Evolutionary conservation across 768 basidiomycete genomes (phyloP), one percentile per base, ranked within the genome.

Genomic region (Infundibulicybe gibba): DNA sequence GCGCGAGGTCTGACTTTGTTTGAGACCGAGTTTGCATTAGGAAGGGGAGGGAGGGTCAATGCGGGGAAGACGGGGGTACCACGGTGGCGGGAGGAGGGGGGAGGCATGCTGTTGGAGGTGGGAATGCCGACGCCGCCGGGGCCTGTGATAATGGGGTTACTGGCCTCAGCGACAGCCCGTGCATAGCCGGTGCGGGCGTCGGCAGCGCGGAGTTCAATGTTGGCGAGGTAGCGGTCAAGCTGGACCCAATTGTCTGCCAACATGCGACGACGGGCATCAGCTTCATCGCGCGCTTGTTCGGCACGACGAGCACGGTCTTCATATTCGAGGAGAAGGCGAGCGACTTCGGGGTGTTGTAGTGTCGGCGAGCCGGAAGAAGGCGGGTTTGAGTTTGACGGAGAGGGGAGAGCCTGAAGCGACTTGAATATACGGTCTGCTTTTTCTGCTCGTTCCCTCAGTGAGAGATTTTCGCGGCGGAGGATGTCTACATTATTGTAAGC

Each of bases 241-340:
- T 76, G 71, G 1, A 55, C 41, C 80, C 81, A 85, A 19, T 66
- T 64, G 15, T 81, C 75, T 17, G 68, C 60, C 32, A 80, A 48
- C 46, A 68, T 61, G 43, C 65, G 66, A 48, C 71, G 56, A 11
- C 77, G 68, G 0, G 75, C 70, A 30, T 80, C 75, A 0, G 76
- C 72, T 10, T 84, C 81, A 55, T 83, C 81, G 43, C 77, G 68
- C 3, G 71, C 74, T 21, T 61, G 57, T 58, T 84, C 80, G 3
- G 79, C 78, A 44, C 67, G 65, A 32, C 68, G 63, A 1, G 72
- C 66, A 44, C 80, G 78, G 21, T 71, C 66, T 50, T 84, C 80
- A 49, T 68, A 72, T 0, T 77, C 70, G 11, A 66, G 50, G 51
- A 77, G 62, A 54, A 69, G 54, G 43, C 68, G 67, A 49, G 61